Percentiles rank a stretch among this genome's conserved stretches.
phyloP scores from a whole-genome alignment of 805 yeast genomes.

The Kluyveromyces starmeri region DNA sequence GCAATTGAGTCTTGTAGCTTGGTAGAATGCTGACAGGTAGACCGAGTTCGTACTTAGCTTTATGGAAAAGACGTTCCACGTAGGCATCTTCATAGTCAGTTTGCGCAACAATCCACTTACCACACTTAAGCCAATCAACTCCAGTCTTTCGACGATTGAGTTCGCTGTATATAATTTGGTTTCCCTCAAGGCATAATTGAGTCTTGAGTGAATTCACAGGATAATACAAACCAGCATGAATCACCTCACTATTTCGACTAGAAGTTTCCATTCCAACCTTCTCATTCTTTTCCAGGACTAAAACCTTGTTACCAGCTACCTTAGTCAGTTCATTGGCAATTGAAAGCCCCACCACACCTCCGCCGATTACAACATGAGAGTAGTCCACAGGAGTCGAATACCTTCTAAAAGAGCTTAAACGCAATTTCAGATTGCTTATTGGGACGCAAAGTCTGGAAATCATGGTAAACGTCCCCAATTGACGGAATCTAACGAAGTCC shows the following conservation, averaged over 20 bases:
- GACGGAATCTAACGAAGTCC: too few species aligned
- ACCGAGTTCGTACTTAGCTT: constrained; percentile 39
- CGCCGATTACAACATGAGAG: constrained; percentile 71
- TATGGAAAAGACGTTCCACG: constrained; percentile 43
- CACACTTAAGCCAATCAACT: constrained; percentile 57
- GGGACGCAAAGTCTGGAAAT: too few species aligned
- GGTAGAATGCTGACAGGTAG: constrained; percentile 54
- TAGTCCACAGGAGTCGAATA: constrained; percentile 34
- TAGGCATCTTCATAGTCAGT: constrained; percentile 51
- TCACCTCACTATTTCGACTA: constrained; percentile 85
- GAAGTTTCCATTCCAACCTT: constrained; percentile 73
- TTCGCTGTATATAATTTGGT: constrained; percentile 50
- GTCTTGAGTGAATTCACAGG: constrained; percentile 63
- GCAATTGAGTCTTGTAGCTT: constrained; percentile 32
- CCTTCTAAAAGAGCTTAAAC: neutral
- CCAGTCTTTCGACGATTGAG: constrained; percentile 34
- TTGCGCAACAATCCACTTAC: constrained; percentile 86
- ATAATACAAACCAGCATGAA: constrained; percentile 84
- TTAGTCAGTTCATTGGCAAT: constrained; percentile 60
- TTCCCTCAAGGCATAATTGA: constrained; percentile 66
- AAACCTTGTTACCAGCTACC: constrained; percentile 39
- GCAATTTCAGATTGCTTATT: too few species aligned
- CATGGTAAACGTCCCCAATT: too few species aligned
- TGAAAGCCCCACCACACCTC: constrained; percentile 79
- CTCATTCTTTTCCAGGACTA: constrained; percentile 60